Base-by-base conservation (phyloP, 148 eudicot species). In the Chenopodium berlandieri region DNA sequence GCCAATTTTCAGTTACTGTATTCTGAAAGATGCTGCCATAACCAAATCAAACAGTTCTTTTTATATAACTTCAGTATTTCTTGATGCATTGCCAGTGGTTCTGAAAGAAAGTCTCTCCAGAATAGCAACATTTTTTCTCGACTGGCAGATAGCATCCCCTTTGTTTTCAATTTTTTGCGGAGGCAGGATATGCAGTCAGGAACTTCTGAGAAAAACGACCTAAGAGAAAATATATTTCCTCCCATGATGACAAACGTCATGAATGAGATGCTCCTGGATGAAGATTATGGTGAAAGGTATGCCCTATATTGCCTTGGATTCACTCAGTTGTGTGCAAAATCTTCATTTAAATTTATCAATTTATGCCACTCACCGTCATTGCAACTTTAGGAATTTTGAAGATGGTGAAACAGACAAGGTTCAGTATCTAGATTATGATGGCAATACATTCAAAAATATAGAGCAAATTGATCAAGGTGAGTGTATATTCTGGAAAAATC, bases 131-230 rank as follows among this genome's bases (percentile, higher is more conserved):
- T 95, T 66, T 83, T 95, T 78, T 91, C 97, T 81, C 91, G 86
- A 79, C 82, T 95, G 82, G 94, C 89, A 56, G 91, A 90, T 77
- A 88, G 88, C 86, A 86, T 93, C 31, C 98, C 97, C 60, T 89
- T 86, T 82, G 86, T 95, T 76, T 89, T 87, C 81, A 87, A 86
- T 77, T 84, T 93, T 78, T 81, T 93, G 76, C 84, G 89, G 83
- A 83, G 87, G 78, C 78, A 82, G 72, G 76, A 62, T 80, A 81
- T 74, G 64, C 82, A 89, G 75, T 84, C 83, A 48, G 77, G 56
- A n/a, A 81, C 75, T 67, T 30, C 79, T 40, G 78, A 63, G 75
- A 79, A 82, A 83, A 84, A 34, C 68, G 56, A 22, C 73, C 60
- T 66, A 4, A 79, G 79, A 63, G 87, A 84, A 80, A 86, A 68